Base-by-base conservation (phyloP, 2,329 filamentous ascomycete species). In the Stagonosporopsis rhizophila region DNA sequence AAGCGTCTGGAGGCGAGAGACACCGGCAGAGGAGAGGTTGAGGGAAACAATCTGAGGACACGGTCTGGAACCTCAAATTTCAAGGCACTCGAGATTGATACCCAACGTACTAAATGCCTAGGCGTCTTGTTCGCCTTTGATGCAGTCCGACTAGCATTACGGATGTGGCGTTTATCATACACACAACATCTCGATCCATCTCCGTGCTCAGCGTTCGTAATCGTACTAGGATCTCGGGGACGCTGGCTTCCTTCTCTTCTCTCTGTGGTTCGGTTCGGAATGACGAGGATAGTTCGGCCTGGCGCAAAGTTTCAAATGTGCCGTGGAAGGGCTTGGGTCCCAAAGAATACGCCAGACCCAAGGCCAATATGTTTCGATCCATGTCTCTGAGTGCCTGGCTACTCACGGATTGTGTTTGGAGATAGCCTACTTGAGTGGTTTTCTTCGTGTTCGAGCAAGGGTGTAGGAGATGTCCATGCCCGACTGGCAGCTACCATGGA, bases 91-190 rank as follows among this genome's bases (percentile, higher is more conserved):
- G 30, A 32, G 14, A 5, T 32, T 32, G 12, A 32, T 3, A 15
- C 15, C 30, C 30, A 12, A 14, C n/a, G 12, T n/a, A 8, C 5
- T 32, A 32, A n/a, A n/a, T 7, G 30, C 14, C 6, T 6, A n/a
- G 15, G 7, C 30, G 14, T 32, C 30, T n/a, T 15, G 30, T 15
- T 6, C 8, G 30, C 4, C 19, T 44, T 30, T 12, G 27, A 44
- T 20, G 40, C 30, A 50, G 22, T 4, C 9, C 20, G 7, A 39
- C 25, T 39, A 32, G 25, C n/a, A 4, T 6, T 14, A 19, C 40
- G 27, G 35, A 5, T 45, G 35, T 55, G 45, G 52, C 40, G 34
- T 44, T 23, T 3, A 7, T 37, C 46, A 41, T 42, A 56, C 45
- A n/a, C n/a, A 27, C 25, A 27, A 9, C 39, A 35, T 12, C 2